Evolutionary conservation across 192 early-diverging fungal genomes (phyloP).

Genomic region (Gonapodya sp.): DNA sequence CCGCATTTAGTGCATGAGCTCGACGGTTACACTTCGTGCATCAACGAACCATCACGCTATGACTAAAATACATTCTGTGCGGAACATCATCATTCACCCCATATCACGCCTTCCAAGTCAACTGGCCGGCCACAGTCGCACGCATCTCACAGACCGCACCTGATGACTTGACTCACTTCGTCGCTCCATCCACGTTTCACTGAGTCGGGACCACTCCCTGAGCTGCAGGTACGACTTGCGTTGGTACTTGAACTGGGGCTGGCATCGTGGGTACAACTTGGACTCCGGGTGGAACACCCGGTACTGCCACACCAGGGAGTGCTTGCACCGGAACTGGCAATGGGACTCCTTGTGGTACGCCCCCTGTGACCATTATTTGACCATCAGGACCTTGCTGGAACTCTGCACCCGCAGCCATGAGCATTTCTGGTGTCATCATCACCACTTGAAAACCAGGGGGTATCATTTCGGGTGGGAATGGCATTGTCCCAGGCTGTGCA

Average conservation of each 20-base stretch:
- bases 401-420: not conserved
- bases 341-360: not conserved
- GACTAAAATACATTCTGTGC: no score
- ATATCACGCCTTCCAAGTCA: no score
- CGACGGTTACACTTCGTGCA: no score
- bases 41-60: no score
- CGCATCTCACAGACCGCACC: not conserved
- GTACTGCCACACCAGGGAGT: not conserved
- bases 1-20: no score
- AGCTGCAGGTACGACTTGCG: not conserved
- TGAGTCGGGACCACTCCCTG: not conserved
- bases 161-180: not conserved
- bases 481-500: not conserved
- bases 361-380: not conserved
- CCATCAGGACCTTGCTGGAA: not conserved
- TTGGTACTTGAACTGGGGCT: not conserved
- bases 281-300: not conserved
- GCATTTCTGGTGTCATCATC: not conserved
- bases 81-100: no score
- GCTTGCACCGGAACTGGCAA: not conserved
- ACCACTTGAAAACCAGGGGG: not conserved
- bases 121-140: no score
- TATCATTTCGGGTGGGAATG: not conserved
- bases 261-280: not conserved
- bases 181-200: no score